These are phyloP conservation scores for Aspergillus sp. DNA, from an alignment of 2,329 filamentous ascomycete genomes.

Conservation along the genomic window DNA sequence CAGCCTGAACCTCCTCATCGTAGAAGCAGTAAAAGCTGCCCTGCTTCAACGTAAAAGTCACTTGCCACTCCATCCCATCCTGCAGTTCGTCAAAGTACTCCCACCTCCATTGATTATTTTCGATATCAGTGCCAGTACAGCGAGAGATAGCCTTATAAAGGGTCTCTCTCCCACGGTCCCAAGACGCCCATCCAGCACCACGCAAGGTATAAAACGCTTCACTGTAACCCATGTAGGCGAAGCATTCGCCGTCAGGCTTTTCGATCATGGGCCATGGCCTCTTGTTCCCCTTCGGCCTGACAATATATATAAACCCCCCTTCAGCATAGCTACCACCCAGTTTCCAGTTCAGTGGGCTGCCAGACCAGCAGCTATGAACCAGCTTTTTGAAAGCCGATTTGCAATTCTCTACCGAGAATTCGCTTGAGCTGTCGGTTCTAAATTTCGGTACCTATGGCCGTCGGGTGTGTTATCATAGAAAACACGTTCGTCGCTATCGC, in stretches of 20 bases:
- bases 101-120: not conserved
- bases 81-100: not conserved
- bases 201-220: not conserved
- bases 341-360: conserved; percentile 20
- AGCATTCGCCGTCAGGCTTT: not conserved
- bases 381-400: conserved; percentile 1
- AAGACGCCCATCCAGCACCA: not conserved
- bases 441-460: not conserved
- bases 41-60: not conserved
- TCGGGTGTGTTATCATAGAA: conserved; percentile 8
- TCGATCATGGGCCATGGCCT: conserved; percentile 5
- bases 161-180: not conserved
- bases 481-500: not conserved
- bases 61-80: not conserved
- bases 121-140: not conserved
- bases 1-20: not conserved
- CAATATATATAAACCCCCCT: conserved; percentile 1
- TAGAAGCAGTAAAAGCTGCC: not conserved
- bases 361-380: conserved; percentile 16
- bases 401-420: not conserved
- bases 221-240: not conserved
- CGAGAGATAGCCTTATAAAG: not conserved
- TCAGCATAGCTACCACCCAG: conserved; percentile 12
- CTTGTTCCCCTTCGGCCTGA: not conserved
- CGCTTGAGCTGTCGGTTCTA: not conserved